Conservation (phyloP, 345 rosid species). For the Dipteronia sinensis region DNA sequence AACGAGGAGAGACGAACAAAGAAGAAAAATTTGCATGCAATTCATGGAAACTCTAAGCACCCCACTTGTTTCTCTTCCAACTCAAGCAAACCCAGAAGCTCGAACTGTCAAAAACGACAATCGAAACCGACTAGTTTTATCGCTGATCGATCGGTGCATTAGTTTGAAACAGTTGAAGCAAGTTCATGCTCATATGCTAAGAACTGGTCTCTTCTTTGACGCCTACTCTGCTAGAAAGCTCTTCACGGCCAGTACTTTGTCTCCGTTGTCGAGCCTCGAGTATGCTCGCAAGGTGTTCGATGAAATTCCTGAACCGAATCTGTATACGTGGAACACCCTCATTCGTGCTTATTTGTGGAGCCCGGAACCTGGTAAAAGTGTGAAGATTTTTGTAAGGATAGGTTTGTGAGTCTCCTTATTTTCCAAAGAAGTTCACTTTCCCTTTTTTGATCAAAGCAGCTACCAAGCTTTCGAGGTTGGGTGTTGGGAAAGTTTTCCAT, state of each 20-base stretch:
- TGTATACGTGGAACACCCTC: conserved; percentile 67
- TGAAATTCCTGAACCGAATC: conserved; percentile 66
- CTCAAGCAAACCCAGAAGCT: conserved; percentile 30
- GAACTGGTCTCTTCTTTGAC: conserved; percentile 43
- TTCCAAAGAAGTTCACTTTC: conserved; percentile 65
- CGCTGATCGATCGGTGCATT: conserved; percentile 47
- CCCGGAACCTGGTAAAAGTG: conserved; percentile 48
- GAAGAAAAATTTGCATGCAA: background rate
- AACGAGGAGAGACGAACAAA: too few relatives aligned
- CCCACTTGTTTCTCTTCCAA: conserved; percentile 42
- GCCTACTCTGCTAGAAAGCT: conserved; percentile 58
- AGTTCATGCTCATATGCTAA: conserved; percentile 66
- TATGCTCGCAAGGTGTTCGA: conserved; percentile 76
- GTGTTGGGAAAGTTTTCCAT: conserved; percentile 54
- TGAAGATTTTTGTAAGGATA: conserved; percentile 49
- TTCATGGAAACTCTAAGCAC: conserved; percentile 53
- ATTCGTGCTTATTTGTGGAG: conserved; percentile 68
- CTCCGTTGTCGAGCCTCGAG: conserved; percentile 52
- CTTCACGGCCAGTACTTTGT: conserved; percentile 40
- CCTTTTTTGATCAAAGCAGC: conserved; percentile 71
- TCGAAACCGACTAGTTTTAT: conserved; percentile 27
- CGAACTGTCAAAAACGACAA: conserved; percentile 36
- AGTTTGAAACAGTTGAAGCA: conserved; percentile 45
- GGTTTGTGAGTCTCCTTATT: conserved; percentile 39
- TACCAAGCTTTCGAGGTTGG: conserved; percentile 32